A percentile compares a stretch with the other conserved stretches of the same genome.
Evolutionary conservation across 495 filamentous ascomycete genomes (phyloP).

Genomic region (Oidiodendron maius): DNA sequence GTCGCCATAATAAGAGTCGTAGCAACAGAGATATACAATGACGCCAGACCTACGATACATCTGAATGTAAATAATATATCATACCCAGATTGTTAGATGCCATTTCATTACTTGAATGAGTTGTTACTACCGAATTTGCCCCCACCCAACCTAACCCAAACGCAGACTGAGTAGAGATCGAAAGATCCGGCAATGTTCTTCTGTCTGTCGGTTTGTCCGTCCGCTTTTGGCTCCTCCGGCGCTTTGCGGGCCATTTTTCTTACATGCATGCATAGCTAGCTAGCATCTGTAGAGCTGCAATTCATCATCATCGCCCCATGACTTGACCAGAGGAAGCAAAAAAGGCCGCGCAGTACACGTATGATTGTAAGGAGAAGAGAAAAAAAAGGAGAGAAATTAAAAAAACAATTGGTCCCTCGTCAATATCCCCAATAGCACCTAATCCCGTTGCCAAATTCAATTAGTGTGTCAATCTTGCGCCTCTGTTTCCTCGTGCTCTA

Average conservation of each 20-base stretch:
- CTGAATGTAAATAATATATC: too few species aligned
- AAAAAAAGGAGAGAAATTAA: conserved; percentile 5
- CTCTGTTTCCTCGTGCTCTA: conserved; percentile 2
- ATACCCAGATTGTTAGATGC: too few species aligned
- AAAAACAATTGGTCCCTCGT: neutral
- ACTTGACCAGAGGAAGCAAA: too few species aligned
- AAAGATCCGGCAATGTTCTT: too few species aligned
- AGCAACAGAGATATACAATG: too few species aligned
- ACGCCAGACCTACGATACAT: too few species aligned
- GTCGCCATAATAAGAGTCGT: too few species aligned
- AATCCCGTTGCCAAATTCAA: neutral
- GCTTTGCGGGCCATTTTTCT: conserved; percentile 1
- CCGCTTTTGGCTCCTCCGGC: conserved; percentile 5
- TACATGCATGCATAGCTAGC: neutral
- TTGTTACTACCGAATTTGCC: too few species aligned
- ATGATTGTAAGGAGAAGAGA: conserved; percentile 3
- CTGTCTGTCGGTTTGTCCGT: too few species aligned
- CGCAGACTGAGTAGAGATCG: conserved; percentile 13
- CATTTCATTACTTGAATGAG: too few species aligned
- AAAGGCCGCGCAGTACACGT: too few species aligned
- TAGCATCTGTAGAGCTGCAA: neutral
- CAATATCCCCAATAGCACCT: conserved; percentile 3
- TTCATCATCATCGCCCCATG: too few species aligned
- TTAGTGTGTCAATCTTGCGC: conserved; percentile 15
- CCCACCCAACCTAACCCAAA: conserved; percentile 6